phyloP scores from a whole-genome alignment of 495 filamentous ascomycete species.

The Corynascus novoguineensis region DNA sequence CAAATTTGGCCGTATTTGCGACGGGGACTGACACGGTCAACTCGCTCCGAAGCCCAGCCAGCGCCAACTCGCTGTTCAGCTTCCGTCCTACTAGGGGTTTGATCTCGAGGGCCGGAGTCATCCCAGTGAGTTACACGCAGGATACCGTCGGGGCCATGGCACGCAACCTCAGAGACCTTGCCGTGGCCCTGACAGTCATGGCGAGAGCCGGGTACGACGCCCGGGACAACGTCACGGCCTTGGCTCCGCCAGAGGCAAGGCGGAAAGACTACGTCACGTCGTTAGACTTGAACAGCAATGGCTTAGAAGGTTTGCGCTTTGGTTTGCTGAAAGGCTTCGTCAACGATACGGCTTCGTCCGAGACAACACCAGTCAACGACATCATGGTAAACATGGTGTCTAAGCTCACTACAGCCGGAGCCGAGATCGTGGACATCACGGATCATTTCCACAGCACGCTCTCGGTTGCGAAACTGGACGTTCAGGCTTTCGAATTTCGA shows the following conservation, averaged over 20 bases:
- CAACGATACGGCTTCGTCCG: constrained; percentile 37
- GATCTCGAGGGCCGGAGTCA: constrained; percentile 48
- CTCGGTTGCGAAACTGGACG: constrained; percentile 45
- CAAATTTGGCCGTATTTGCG: constrained; percentile 51
- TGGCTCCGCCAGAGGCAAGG: constrained; percentile 30
- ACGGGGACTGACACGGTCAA: constrained; percentile 63
- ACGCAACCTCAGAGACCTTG: constrained; percentile 49
- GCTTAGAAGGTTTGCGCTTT: constrained; percentile 40
- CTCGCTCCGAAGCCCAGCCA: constrained; percentile 55
- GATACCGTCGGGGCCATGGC: constrained; percentile 58
- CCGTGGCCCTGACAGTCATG: constrained; percentile 53
- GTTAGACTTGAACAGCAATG: constrained; percentile 33
- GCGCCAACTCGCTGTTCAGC: constrained; percentile 57
- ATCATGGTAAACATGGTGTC: constrained; percentile 37
- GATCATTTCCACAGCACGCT: constrained; percentile 48
- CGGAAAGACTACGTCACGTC: constrained; percentile 40
- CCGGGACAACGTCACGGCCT: constrained; percentile 39
- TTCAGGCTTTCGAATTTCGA: constrained; percentile 54
- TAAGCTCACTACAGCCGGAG: constrained; percentile 33
- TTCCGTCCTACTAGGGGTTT: constrained; percentile 55
- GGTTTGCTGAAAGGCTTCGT: constrained; percentile 48
- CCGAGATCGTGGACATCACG: constrained; percentile 42
- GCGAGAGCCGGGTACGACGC: constrained; percentile 43
- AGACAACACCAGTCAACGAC: constrained; percentile 50
- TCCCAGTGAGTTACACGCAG: constrained; percentile 58